These are phyloP conservation scores for Porcisia hertigi DNA, from an alignment of 208 protist species.

Conservation along the genomic window DNA sequence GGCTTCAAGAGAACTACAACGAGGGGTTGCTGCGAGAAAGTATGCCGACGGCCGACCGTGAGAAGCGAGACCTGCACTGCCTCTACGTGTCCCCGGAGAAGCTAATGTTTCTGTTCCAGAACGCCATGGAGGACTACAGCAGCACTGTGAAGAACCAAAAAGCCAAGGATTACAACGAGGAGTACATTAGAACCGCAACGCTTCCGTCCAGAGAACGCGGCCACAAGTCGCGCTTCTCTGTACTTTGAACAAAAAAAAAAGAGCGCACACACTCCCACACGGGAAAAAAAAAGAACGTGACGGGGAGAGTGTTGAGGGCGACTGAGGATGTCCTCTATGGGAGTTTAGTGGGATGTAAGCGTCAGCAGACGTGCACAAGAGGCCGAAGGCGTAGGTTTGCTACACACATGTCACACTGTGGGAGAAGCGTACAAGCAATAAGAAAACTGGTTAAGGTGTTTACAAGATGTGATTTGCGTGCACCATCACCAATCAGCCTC, in stretches of 20 bases:
- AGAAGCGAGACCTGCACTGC: constrained; percentile 51
- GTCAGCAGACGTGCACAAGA: not conserved
- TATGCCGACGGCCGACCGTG: constrained; percentile 47
- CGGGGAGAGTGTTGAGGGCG: not conserved
- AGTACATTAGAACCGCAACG: constrained; percentile 23
- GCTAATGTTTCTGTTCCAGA: constrained; percentile 78
- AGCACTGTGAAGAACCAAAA: constrained; percentile 60
- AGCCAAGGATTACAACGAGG: constrained; percentile 56
- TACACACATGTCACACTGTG: too few species aligned
- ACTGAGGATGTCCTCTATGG: not conserved
- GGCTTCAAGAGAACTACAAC: constrained; percentile 82
- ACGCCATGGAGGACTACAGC: constrained; percentile 70
- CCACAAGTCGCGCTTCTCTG: constrained; percentile 33
- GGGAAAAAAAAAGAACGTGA: not conserved
- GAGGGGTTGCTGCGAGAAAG: constrained; percentile 67
- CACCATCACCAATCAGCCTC: too few species aligned
- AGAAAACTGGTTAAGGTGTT: too few species aligned
- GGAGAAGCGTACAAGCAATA: too few species aligned
- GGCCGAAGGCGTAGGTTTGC: not conserved
- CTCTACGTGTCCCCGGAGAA: constrained; percentile 59
- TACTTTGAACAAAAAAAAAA: constrained; percentile 25
- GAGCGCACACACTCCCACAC: not conserved
- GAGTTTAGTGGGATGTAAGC: not conserved
- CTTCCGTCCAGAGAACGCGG: constrained; percentile 15
- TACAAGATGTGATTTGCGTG: too few species aligned